These are phyloP conservation scores for Zelopaecilomyces penicillatus DNA, from an alignment of 2,329 filamentous ascomycete genomes.

Conservation along the genomic window DNA sequence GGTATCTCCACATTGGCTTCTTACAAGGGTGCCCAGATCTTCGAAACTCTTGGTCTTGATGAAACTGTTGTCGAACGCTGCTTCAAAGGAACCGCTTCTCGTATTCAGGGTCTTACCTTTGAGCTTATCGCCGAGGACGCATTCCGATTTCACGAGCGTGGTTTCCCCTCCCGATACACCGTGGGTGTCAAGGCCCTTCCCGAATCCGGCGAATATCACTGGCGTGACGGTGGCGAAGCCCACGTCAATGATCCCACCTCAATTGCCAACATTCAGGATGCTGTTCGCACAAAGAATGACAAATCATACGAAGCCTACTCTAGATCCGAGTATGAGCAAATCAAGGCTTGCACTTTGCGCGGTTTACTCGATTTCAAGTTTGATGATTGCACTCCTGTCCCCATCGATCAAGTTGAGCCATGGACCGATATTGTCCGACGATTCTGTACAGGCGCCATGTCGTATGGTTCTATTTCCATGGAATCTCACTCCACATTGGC, in stretches of 20 bases:
- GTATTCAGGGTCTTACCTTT: conserved; percentile 90
- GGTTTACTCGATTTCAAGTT: conserved; percentile 95
- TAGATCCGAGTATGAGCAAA: conserved; percentile 84
- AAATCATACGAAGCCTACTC: conserved; percentile 98
- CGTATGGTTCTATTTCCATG: conserved; percentile 97
- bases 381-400: conserved; percentile 73
- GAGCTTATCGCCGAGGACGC: conserved; percentile 90
- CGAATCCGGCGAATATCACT: conserved; percentile 96
- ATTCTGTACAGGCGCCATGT: conserved; percentile 97
- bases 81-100: conserved; percentile 88
- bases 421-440: conserved; percentile 97
- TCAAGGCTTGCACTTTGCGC: conserved; percentile 91
- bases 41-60: conserved; percentile 89
- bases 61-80: conserved; percentile 87
- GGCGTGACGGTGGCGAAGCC: conserved; percentile 90
- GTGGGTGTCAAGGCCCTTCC: conserved; percentile 69
- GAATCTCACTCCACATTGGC: conserved; percentile 94
- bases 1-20: conserved; percentile 93
- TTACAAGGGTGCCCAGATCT: conserved; percentile 98
- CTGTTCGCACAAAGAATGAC: conserved; percentile 93
- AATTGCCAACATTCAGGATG: conserved; percentile 95
- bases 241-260: conserved; percentile 92
- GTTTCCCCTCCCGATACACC: conserved; percentile 75
- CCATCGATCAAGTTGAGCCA: conserved; percentile 93
- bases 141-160: conserved; percentile 89